Evolutionary conservation across 2,329 filamentous ascomycete genomes (phyloP).

Genomic region (Fusarium avenaceum): DNA sequence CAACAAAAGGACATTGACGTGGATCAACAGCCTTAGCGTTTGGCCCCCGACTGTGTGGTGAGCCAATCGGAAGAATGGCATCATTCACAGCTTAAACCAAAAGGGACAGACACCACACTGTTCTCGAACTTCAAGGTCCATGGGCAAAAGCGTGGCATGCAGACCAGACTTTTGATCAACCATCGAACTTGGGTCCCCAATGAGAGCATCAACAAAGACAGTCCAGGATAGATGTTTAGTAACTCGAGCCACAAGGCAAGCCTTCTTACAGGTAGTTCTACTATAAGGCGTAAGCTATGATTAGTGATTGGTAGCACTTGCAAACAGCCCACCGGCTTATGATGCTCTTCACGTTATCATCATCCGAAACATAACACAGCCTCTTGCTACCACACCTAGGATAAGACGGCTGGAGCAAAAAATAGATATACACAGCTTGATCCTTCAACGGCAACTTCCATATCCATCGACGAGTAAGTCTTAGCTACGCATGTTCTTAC

Average conservation of each 20-base stretch:
- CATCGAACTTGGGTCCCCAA: slow-evolving; percentile 22
- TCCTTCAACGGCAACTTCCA: slow-evolving; percentile 14
- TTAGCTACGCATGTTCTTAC: slow-evolving; percentile 6
- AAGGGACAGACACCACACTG: slow-evolving; percentile 31
- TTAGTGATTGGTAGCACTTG: background rate
- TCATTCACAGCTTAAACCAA: slow-evolving; percentile 40
- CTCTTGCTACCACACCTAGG: slow-evolving; percentile 22
- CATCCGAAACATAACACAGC: slow-evolving; percentile 36
- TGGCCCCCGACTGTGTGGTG: slow-evolving; percentile 37
- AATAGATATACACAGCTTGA: slow-evolving; percentile 19
- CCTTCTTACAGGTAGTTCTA: background rate
- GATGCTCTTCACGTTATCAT: slow-evolving; percentile 4
- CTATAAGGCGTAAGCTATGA: background rate
- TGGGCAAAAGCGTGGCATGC: slow-evolving; percentile 37
- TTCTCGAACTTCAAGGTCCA: slow-evolving; percentile 38
- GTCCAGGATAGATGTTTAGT: slow-evolving; percentile 7
- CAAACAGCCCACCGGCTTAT: slow-evolving; percentile 3
- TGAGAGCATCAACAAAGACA: background rate
- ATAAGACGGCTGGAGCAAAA: slow-evolving; percentile 6
- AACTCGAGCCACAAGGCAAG: slow-evolving; percentile 6
- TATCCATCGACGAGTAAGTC: slow-evolving; percentile 16
- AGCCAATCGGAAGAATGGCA: slow-evolving; percentile 53
- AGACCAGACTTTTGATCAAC: slow-evolving; percentile 19
- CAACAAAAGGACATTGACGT: slow-evolving; percentile 53
- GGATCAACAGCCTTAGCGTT: slow-evolving; percentile 50